These are phyloP conservation scores for Alternaria panax DNA, from an alignment of 2,329 filamentous ascomycete genomes.

Conservation along the genomic window DNA sequence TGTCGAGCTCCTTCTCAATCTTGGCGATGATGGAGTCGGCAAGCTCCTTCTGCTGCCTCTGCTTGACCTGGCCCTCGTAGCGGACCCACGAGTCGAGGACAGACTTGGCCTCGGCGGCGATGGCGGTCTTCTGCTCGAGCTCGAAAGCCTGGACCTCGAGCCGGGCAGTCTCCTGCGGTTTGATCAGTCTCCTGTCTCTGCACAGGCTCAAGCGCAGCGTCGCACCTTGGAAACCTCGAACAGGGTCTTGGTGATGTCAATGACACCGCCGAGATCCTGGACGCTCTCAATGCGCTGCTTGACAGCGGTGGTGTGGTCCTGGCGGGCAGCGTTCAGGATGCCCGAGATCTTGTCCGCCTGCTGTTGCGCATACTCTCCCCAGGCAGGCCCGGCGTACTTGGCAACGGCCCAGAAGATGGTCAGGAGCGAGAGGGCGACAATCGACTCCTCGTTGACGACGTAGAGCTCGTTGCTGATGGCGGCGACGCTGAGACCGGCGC, in stretches of 20 bases:
- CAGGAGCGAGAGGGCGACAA: constrained; percentile 90
- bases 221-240: constrained; percentile 97
- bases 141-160: constrained; percentile 96
- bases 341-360: constrained; percentile 92
- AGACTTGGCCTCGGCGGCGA: constrained; percentile 90
- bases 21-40: constrained; percentile 93
- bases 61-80: constrained; percentile 98
- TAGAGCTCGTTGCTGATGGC: constrained; percentile 99
- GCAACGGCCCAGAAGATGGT: constrained; percentile 91
- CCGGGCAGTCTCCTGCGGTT: constrained; percentile 84
- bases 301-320: constrained; percentile 94
- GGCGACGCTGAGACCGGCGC: constrained; percentile 87
- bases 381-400: constrained; percentile 91
- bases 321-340: constrained; percentile 92
- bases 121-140: constrained; percentile 93
- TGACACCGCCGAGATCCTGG: constrained; percentile 90
- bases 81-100: constrained; percentile 98
- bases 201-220: constrained; percentile 40
- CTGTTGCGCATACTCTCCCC: constrained; percentile 88
- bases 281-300: constrained; percentile 94
- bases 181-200: constrained; percentile 34
- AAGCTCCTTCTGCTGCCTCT: constrained; percentile 96
- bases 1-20: constrained; percentile 98
- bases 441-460: constrained; percentile 98
- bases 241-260: constrained; percentile 95